Percentiles rank a stretch among this genome's conserved stretches.
Conservation (phyloP, 257 asterid species). For the Avicennia marina region DNA sequence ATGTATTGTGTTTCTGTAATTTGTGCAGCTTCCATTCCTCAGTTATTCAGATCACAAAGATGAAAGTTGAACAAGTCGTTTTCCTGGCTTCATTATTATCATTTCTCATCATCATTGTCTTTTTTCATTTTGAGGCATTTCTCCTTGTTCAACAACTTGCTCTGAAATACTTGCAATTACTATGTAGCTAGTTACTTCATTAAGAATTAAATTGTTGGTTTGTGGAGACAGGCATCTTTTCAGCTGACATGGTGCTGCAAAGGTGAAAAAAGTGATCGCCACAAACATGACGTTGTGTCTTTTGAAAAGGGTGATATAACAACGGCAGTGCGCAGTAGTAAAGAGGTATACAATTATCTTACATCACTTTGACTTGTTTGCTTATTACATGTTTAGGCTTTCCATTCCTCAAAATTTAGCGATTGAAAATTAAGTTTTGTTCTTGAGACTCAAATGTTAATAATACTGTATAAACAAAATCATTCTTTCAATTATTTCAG, state of each 20-base stretch:
- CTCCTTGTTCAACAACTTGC: neutral
- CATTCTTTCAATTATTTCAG: constrained; percentile 31
- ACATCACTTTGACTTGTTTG: neutral
- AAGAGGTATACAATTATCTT: constrained; percentile 51
- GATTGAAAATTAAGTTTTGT: neutral
- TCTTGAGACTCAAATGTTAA: neutral
- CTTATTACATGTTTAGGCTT: constrained; percentile 1
- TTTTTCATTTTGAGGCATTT: neutral
- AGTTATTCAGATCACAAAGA: neutral
- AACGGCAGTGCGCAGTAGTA: constrained; percentile 92
- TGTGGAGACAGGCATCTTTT: constrained; percentile 71
- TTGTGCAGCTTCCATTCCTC: neutral
- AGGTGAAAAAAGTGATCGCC: constrained; percentile 84
- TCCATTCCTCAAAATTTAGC: neutral
- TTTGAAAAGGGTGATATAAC: constrained; percentile 93
- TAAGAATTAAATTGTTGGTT: constrained; percentile 13
- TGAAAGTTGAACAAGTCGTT: neutral
- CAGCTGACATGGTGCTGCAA: constrained; percentile 92
- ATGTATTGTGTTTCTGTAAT: neutral
- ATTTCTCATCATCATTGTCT: neutral
- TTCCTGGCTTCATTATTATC: neutral
- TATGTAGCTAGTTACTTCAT: neutral
- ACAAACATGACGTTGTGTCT: constrained; percentile 90
- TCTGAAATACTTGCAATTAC: constrained; percentile 9
- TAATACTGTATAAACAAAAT: neutral